Conservation (phyloP, 2,329 filamentous ascomycete genomes). For the Incumbomyces delicatus region DNA sequence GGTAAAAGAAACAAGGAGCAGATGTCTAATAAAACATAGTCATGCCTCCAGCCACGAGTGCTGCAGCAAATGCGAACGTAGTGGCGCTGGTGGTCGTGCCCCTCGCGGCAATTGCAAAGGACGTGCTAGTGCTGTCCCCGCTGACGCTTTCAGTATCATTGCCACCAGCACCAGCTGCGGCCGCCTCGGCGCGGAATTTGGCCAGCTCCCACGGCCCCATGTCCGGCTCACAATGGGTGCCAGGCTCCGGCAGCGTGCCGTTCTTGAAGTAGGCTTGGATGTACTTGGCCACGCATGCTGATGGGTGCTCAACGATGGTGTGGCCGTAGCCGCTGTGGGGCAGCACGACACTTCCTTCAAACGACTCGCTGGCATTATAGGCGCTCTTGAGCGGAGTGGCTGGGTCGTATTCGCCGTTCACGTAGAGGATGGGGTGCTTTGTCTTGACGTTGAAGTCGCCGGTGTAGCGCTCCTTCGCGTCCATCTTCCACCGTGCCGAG, state of each 20-base stretch:
- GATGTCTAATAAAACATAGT: no score
- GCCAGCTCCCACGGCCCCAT: conserved; percentile 7
- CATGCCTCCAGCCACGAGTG: no score
- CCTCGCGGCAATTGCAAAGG: no score
- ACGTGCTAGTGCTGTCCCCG: no score
- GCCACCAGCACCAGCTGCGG: no score
- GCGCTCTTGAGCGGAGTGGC: conserved; percentile 22
- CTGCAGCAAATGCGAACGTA: no score
- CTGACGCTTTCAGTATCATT: no score
- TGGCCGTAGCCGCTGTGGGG: conserved; percentile 16
- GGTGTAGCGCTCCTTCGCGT: conserved; percentile 19
- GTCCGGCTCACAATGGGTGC: conserved; percentile 25
- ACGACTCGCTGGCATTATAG: conserved; percentile 18
- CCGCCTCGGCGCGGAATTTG: no score
- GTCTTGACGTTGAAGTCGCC: conserved; percentile 21
- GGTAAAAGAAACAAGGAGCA: no score
- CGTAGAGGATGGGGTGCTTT: conserved; percentile 21
- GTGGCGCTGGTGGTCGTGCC: no score
- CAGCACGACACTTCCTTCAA: conserved; percentile 22
- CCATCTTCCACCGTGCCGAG: conserved; percentile 19
- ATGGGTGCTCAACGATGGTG: conserved; percentile 22
- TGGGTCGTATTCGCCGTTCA: conserved; percentile 22
- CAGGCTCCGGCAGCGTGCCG: conserved; percentile 26
- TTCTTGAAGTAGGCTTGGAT: conserved; percentile 27
- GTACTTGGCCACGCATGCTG: conserved; percentile 24